phyloP scores from a whole-genome alignment of 31 red algal genomes.

The Odonthalia washingtoniensis region DNA sequence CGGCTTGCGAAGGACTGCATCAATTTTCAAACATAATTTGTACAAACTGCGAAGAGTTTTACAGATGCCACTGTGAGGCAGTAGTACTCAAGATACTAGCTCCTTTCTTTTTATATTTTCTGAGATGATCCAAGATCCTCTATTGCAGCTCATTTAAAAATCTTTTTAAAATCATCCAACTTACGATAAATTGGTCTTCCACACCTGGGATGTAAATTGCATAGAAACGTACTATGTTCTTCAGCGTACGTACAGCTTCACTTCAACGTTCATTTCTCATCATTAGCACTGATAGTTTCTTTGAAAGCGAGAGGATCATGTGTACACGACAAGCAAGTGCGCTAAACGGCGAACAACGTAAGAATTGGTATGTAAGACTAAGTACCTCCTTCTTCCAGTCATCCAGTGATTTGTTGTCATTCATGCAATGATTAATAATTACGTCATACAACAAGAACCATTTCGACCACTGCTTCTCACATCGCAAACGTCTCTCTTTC shows the following conservation, averaged over 20 bases:
- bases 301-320: constrained; percentile 58
- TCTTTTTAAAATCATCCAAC: constrained; percentile 63
- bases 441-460: constrained; percentile 83
- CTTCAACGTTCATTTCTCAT: neutral
- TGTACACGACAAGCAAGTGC: constrained; percentile 70
- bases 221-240: constrained; percentile 38
- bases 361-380: constrained; percentile 70
- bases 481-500: constrained; percentile 16
- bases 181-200: constrained; percentile 31
- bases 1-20: constrained; percentile 62
- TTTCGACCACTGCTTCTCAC: constrained; percentile 35
- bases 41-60: constrained; percentile 68
- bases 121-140: constrained; percentile 50
- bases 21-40: constrained; percentile 82
- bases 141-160: constrained; percentile 64
- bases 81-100: no score
- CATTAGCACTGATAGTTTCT: neutral
- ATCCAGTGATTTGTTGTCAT: no score
- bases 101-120: constrained; percentile 40
- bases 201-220: constrained; percentile 17
- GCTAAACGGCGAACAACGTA: constrained; percentile 73
- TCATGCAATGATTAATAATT: no score
- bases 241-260: neutral
- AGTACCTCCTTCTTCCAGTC: no score
- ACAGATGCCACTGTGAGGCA: constrained; percentile 72